These are phyloP conservation scores for Trichoderma sp. DNA, from an alignment of 2,329 filamentous ascomycete genomes.

Conservation along the genomic window DNA sequence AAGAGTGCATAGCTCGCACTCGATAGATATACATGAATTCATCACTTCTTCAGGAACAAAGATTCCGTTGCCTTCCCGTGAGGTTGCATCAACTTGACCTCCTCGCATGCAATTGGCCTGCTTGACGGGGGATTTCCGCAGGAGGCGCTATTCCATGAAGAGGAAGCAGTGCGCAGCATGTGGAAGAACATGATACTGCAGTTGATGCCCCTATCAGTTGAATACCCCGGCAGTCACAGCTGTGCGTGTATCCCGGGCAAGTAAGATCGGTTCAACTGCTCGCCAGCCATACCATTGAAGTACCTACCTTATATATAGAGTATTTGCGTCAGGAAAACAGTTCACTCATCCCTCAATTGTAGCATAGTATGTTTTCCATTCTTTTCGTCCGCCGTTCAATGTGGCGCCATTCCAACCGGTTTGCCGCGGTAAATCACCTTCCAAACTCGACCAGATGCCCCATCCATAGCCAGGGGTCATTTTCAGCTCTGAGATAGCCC, in stretches of 20 bases:
- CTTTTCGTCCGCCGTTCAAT: not conserved
- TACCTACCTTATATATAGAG: too few relatives aligned
- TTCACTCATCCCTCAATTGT: too few relatives aligned
- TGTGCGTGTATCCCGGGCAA: not conserved
- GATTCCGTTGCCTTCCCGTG: not conserved
- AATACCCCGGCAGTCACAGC: not conserved
- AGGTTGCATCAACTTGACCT: not conserved
- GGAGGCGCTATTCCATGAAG: constrained; percentile 19
- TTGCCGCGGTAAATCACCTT: not conserved
- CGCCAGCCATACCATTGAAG: too few relatives aligned
- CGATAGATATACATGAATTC: too few relatives aligned
- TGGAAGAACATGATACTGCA: not conserved
- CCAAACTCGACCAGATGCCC: constrained; percentile 8
- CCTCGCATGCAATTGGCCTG: not conserved
- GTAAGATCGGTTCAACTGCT: too few relatives aligned
- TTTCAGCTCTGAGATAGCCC: constrained; percentile 1
- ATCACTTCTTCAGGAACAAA: not conserved
- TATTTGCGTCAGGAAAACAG: too few relatives aligned
- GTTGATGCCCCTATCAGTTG: not conserved
- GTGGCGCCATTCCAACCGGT: not conserved
- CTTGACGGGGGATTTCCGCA: not conserved
- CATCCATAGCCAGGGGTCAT: not conserved
- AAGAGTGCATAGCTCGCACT: too few relatives aligned
- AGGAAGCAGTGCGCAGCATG: constrained; percentile 19
- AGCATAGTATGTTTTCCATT: too few relatives aligned